phyloP scores from a whole-genome alignment of 306 rosid species.

The Dryas drummondii region DNA sequence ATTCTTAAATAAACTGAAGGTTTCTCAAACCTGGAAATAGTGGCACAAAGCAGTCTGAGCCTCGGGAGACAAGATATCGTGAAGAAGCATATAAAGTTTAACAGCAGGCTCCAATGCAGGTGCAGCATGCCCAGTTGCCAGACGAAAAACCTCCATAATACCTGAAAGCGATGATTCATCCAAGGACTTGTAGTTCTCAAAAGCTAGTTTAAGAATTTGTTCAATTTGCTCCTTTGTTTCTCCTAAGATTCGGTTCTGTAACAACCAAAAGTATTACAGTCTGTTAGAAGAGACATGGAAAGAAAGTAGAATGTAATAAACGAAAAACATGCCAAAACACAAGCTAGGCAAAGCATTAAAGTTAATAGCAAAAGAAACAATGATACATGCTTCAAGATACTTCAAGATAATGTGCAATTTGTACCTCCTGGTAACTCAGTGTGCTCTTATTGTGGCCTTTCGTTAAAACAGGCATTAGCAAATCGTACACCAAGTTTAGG shows the following conservation, averaged over 20 bases:
- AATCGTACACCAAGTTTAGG: conserved; percentile 67
- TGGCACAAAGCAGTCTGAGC: conserved; percentile 88
- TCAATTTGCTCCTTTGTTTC: conserved; percentile 92
- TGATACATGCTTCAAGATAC: conserved; percentile 1
- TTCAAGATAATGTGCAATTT: conserved; percentile 9
- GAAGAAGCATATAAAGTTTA: conserved; percentile 83
- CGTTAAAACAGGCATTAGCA: conserved; percentile 77
- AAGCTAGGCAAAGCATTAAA: conserved; percentile 13
- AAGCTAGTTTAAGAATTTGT: conserved; percentile 68
- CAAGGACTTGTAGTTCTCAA: conserved; percentile 90
- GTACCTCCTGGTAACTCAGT: conserved; percentile 98
- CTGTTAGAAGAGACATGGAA: conserved; percentile 32
- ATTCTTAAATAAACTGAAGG: conserved; percentile 16
- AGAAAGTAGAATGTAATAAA: conserved; percentile 6
- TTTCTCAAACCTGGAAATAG: conserved; percentile 80
- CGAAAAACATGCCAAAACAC: conserved; percentile 16
- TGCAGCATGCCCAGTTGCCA: conserved; percentile 72
- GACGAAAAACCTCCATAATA: conserved; percentile 67
- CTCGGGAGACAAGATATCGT: conserved; percentile 93
- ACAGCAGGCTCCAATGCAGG: conserved; percentile 96
- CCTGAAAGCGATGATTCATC: conserved; percentile 83
- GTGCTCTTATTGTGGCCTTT: conserved; percentile 77
- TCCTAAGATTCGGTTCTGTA: conserved; percentile 90
- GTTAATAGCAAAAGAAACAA: conserved; percentile 1
- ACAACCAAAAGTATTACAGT: conserved; percentile 17